Evolutionary conservation across 331 rosid species (phyloP), one percentile per base, ranked within the genome.

Genomic region (Dryas integrifolia): DNA sequence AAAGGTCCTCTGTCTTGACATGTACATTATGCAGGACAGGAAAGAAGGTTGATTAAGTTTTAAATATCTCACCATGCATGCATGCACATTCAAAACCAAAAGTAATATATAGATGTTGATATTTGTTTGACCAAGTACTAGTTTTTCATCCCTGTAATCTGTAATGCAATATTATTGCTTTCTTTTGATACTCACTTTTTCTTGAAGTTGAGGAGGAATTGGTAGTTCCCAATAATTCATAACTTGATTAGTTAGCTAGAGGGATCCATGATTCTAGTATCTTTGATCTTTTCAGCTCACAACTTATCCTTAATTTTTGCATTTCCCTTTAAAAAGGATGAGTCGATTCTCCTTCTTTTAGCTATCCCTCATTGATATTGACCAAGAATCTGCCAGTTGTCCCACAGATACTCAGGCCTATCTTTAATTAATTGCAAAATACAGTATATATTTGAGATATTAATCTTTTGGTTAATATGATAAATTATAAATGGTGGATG

Each of bases 91-190:
- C 63, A 26, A 41, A 70, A 46, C 21, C 38, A 15, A 57, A 43
- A 70, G 75, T 57, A 57, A 56, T 30, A 30, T 30, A 30, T 58
- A 30, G 67, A n/a, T 45, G 47, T 2, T 30, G 67, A 46, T 58
- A 72, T 46, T 30, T 58, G 57, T 72, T 58, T 72, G 76, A 72
- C 67, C 76, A n/a, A 58, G 3, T 30, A 30, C 35, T 30, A 30
- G 3, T 30, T 30, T 30, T 30, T 30, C 35, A 30, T 30, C 35
- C 35, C 35, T 30, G 35, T 30, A 30, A 30, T 30, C 35, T 30
- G 35, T 30, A 30, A 30, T 30, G 35, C 35, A 30, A 30, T 30
- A 30, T 30, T 1, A 30, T 30, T 30, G 35, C 61, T 9, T 57
- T 57, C 3, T 7, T 35, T 58, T 35, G 13, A 10, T 5, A 35